A percentile compares a stretch with the other conserved stretches of the same genome.
Conservation (phyloP, 768 basidiomycete species). For the Mycena pura region DNA sequence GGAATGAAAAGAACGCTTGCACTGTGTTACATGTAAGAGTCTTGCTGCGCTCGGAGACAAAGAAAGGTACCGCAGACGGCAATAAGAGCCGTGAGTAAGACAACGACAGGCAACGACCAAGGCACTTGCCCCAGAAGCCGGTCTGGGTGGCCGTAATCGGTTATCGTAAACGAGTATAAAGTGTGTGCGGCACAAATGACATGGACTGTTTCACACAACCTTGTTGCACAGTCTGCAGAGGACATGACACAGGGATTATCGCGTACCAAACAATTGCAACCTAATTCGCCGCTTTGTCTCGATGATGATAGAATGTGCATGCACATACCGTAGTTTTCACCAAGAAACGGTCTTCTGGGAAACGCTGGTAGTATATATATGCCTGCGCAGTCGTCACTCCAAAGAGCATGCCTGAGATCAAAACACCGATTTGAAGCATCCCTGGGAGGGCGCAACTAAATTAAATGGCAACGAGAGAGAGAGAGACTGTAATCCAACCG, state of each 20-base stretch:
- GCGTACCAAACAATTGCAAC: slow-evolving; percentile 1
- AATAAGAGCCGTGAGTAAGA: neutral
- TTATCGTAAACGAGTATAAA: neutral
- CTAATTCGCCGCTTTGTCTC: neutral
- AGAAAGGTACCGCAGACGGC: neutral
- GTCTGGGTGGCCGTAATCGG: neutral
- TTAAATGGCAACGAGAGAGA: too few relatives aligned
- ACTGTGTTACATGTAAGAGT: neutral
- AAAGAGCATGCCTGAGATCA: neutral
- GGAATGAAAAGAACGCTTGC: neutral
- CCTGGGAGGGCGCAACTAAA: too few relatives aligned
- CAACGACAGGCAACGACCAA: neutral
- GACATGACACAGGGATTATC: too few relatives aligned
- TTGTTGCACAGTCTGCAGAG: too few relatives aligned
- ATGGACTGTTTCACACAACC: neutral
- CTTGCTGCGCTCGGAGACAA: neutral
- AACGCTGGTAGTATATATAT: slow-evolving; percentile 1
- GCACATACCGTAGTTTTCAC: neutral
- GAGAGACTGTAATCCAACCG: too few relatives aligned
- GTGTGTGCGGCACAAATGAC: neutral
- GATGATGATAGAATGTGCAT: neutral
- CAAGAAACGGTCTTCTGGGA: neutral
- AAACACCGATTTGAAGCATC: neutral
- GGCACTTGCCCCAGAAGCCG: neutral
- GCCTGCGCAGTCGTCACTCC: neutral